Evolutionary conservation across 2,329 filamentous ascomycete species (phyloP).

Genomic region (Eurotiales sp.): DNA sequence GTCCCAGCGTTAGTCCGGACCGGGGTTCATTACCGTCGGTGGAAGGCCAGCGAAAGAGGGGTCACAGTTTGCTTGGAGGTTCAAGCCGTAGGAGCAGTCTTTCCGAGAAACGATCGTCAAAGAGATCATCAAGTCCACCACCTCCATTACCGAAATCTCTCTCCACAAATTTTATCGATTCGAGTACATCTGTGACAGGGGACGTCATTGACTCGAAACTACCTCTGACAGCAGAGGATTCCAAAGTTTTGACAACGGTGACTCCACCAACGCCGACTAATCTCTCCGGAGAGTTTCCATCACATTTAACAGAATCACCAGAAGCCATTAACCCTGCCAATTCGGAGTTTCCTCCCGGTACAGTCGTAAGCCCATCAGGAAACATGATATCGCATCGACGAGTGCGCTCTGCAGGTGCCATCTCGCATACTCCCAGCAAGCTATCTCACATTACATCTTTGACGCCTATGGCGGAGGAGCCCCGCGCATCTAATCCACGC

Average conservation of each 20-base stretch:
- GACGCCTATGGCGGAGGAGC: slow-evolving; percentile 71
- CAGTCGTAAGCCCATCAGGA: slow-evolving; percentile 60
- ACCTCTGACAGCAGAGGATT: slow-evolving; percentile 29
- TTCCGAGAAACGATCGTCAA: slow-evolving; percentile 29
- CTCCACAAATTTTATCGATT: slow-evolving; percentile 27
- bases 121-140: slow-evolving; percentile 23
- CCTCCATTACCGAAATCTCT: slow-evolving; percentile 34
- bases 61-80: slow-evolving; percentile 36
- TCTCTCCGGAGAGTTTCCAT: slow-evolving; percentile 28
- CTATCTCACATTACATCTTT: slow-evolving; percentile 73
- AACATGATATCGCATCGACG: slow-evolving; percentile 72
- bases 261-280: slow-evolving; percentile 63
- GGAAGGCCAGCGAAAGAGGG: slow-evolving; percentile 31
- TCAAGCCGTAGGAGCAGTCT: slow-evolving; percentile 33
- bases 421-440: slow-evolving; percentile 70
- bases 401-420: slow-evolving; percentile 52
- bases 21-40: slow-evolving; percentile 40
- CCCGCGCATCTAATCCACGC: slow-evolving; percentile 45
- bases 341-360: slow-evolving; percentile 35
- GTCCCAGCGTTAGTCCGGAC: slow-evolving; percentile 47
- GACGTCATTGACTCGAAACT: slow-evolving; percentile 24
- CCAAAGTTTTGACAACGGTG: slow-evolving; percentile 54
- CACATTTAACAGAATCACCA: slow-evolving; percentile 34
- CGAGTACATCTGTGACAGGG: not conserved
- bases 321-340: slow-evolving; percentile 28